Percentiles rank a stretch among this genome's conserved stretches.
Conservation (phyloP, 169 alveolate genomes). For the Cryptosporidium tyzzeri region DNA sequence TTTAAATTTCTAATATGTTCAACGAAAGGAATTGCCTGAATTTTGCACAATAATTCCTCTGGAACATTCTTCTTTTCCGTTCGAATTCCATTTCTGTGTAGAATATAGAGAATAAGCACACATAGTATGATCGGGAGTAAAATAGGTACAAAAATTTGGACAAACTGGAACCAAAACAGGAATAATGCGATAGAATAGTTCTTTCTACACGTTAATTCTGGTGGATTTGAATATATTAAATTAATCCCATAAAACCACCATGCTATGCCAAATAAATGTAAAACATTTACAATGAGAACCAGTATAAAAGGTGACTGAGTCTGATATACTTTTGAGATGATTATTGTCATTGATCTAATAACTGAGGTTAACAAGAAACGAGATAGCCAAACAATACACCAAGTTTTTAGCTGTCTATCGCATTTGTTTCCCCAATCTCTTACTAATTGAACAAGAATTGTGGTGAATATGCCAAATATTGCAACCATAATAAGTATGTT, state of each 20-base stretch:
- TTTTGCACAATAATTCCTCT: constrained; percentile 53
- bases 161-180: constrained; percentile 66
- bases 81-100: constrained; percentile 69
- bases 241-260: constrained; percentile 76
- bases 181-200: constrained; percentile 49
- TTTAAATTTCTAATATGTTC: constrained; percentile 52
- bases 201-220: constrained; percentile 41
- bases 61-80: constrained; percentile 46
- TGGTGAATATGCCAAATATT: constrained; percentile 23
- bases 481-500: constrained; percentile 10
- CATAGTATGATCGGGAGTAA: constrained; percentile 53
- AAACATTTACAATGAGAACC: constrained; percentile 16
- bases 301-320: constrained; percentile 26
- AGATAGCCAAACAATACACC: constrained; percentile 73
- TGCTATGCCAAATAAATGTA: constrained; percentile 43
- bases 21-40: constrained; percentile 44
- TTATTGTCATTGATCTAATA: constrained; percentile 28
- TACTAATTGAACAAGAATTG: constrained; percentile 10
- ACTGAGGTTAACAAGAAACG: constrained; percentile 54
- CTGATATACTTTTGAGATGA: constrained; percentile 24
- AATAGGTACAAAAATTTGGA: constrained; percentile 52
- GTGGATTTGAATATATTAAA: constrained; percentile 56
- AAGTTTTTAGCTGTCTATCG: constrained; percentile 38
- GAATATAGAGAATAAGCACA: constrained; percentile 24
- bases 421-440: constrained; percentile 51